Evolutionary conservation across 768 basidiomycete species (phyloP).

Genomic region (Russula ochroleuca): DNA sequence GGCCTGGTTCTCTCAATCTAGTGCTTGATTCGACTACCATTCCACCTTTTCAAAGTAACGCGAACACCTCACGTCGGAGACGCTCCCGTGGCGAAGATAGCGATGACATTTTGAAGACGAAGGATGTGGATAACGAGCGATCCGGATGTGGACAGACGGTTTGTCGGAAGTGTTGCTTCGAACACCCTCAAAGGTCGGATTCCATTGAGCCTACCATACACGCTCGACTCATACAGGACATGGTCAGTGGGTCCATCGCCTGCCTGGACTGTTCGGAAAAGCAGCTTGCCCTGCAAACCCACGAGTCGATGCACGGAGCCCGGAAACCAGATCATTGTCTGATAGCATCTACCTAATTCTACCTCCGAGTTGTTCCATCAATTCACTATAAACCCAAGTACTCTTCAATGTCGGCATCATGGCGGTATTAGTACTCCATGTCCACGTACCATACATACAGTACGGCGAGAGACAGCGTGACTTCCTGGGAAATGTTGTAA

Average conservation of each 20-base stretch:
- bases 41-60: constrained; percentile 32
- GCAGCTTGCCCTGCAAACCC: not conserved
- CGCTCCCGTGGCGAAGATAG: constrained; percentile 17
- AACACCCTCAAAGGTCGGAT: constrained; percentile 41
- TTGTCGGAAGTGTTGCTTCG: constrained; percentile 46
- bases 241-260: constrained; percentile 7
- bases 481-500: too few relatives aligned
- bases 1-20: constrained; percentile 32
- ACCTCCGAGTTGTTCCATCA: not conserved
- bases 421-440: not conserved
- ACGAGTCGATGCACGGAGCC: not conserved
- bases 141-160: constrained; percentile 42
- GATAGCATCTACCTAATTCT: not conserved
- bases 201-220: not conserved
- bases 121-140: not conserved
- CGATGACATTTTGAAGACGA: not conserved
- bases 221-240: not conserved
- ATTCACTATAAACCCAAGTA: not conserved
- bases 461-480: too few relatives aligned
- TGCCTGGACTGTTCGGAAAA: constrained; percentile 22
- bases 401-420: not conserved
- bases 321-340: constrained; percentile 2
- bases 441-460: too few relatives aligned
- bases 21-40: constrained; percentile 33
- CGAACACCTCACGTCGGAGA: constrained; percentile 6